Conservation (phyloP, 306 rosid genomes). For the Gillenia trifoliata region DNA sequence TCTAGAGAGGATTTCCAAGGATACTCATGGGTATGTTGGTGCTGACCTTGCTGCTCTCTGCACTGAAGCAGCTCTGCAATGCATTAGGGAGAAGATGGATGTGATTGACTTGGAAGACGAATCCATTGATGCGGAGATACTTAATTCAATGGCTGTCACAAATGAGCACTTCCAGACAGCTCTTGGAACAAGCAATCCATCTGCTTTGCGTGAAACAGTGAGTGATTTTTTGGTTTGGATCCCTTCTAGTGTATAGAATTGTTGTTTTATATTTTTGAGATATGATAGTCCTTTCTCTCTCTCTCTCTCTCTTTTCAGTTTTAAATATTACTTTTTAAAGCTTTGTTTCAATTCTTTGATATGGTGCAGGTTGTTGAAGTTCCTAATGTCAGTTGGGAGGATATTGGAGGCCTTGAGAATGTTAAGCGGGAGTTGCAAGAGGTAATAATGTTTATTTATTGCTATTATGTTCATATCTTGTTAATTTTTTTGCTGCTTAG, state of each 20-base stretch:
- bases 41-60: constrained; percentile 75
- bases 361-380: constrained; percentile 46
- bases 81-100: constrained; percentile 74
- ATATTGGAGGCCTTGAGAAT: constrained; percentile 61
- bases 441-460: constrained; percentile 7
- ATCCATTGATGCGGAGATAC: constrained; percentile 59
- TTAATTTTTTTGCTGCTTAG: neutral
- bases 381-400: constrained; percentile 54
- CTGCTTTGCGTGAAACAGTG: constrained; percentile 67
- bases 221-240: constrained; percentile 8
- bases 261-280: neutral
- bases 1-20: constrained; percentile 48
- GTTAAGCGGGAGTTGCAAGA: constrained; percentile 60
- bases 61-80: constrained; percentile 67
- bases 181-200: constrained; percentile 70
- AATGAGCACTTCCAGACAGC: constrained; percentile 73
- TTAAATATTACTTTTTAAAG: neutral
- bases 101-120: constrained; percentile 65
- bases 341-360: neutral
- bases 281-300: neutral
- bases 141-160: constrained; percentile 54
- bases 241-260: neutral
- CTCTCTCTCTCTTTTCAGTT: too few species aligned
- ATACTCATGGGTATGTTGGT: constrained; percentile 70
- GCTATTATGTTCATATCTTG: constrained; percentile 1